phyloP scores from a whole-genome alignment of 176 grass and related monocot genomes.

The Dactylis glomerata region DNA sequence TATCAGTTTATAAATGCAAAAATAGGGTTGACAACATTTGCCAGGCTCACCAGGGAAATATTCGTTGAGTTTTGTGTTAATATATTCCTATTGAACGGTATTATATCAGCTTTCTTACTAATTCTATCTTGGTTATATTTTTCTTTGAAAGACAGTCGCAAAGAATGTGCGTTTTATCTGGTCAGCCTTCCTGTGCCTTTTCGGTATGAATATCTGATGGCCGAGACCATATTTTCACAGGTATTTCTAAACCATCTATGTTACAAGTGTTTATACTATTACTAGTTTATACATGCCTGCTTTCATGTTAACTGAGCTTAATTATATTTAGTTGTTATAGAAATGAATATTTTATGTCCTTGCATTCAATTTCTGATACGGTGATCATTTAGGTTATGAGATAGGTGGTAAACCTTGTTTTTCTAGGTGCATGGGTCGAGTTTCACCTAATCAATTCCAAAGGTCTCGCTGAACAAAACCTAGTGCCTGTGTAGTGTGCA shows the following conservation, averaged over 20 bases:
- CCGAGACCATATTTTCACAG: slow-evolving; percentile 99
- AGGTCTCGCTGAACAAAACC: background rate
- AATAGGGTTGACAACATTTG: background rate
- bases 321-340: slow-evolving; percentile 6
- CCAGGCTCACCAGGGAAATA: background rate
- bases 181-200: slow-evolving; percentile 88
- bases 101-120: slow-evolving; percentile 23
- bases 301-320: background rate
- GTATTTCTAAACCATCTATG: slow-evolving; percentile 37
- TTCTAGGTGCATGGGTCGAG: background rate
- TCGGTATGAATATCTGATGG: slow-evolving; percentile 97
- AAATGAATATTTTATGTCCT: background rate
- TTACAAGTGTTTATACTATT: background rate
- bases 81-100: background rate
- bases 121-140: slow-evolving; percentile 41
- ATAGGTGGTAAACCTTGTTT: slow-evolving; percentile 3
- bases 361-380: background rate
- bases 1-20: background rate
- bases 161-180: slow-evolving; percentile 98
- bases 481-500: background rate
- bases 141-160: slow-evolving; percentile 95
- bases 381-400: background rate
- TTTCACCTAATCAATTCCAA: background rate
- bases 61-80: slow-evolving; percentile 8
- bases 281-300: background rate